Evolutionary conservation across 805 yeast genomes (phyloP), one percentile per base, ranked within the genome.

Genomic region (Monosporozyma siamensis): DNA sequence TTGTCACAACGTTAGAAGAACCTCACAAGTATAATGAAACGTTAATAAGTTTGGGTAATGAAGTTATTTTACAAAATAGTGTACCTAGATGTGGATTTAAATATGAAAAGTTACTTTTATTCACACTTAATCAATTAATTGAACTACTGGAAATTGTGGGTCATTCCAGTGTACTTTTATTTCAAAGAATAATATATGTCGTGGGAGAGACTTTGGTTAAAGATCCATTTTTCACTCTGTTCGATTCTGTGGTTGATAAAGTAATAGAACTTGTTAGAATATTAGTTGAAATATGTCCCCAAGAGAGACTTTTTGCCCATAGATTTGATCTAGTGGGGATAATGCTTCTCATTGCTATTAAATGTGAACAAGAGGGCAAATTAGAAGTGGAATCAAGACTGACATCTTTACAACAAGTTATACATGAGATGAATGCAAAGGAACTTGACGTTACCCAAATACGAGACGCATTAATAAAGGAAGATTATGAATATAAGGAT

Each of bases 181-280:
- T 58, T 21, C 56, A 55, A 29, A 51, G 64, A 27, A 38, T 56
- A 3, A 46, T 57, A 10, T 57, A 51, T 38, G 48, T 47, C 2
- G 7, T 59, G 18, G 66, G 65, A 1, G 61, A 60, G 31, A 49
- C 46, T 30, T 36, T 57, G 12, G 48, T 61, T 2, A 48, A 51
- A 38, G 56, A 56, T 44, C 58, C 63, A 8, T 58, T 51, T 39
- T 46, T 58, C 23, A 53, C 63, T 6, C 38, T 52, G 10, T 49
- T 49, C 22, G 43, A 30, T 12, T 37, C 37, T 12, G 29, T 59
- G 4, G 25, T 55, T 7, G 38, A 46, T n/a, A 36, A 47, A 14
- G 46, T 50, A 2, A 26, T 56, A 2, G 32, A 42, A 3, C 14
- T 53, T 4, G 20, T 61, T 1, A 17, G 34, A 2, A 18, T 8